Base-by-base conservation (phyloP, 179 eudicot species). In the Beta lomatogona region DNA sequence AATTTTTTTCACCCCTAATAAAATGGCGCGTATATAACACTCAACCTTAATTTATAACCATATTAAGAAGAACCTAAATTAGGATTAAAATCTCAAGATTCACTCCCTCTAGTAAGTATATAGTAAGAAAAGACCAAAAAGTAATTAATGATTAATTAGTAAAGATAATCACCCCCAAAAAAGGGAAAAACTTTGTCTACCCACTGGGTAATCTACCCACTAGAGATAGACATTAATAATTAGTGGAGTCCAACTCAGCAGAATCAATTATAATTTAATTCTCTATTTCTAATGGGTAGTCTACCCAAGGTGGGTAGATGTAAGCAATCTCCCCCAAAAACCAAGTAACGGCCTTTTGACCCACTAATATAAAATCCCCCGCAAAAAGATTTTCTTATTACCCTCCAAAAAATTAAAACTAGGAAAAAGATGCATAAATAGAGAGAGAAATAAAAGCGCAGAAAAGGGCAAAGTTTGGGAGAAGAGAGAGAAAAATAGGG, bases 271-370 rank as follows among this genome's bases (percentile, higher is more conserved):
- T 25, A 25, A 25, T 25, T 25, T 25, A 25, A 25, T 25, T 25
- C 28, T 25, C 28, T 25, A 25, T 25, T 25, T 25, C 28, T 25
- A 25, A 25, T 25, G 28, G 28, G 28, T 25, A 25, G 28, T 25
- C 28, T 25, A 25, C 28, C 28, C 28, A 25, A n/a, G n/a, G 28
- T 25, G 28, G 28, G 28, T 25, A 25, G 28, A 25, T 25, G 28
- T 25, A 25, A 25, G 28, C 28, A 25, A 25, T 25, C 28, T 25
- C 4, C 10, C 14, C 55, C 48, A 19, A 31, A 76, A 14, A 21
- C 64, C 71, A 80, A 80, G 74, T 77, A 84, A 80, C 86, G 86
- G 78, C 78, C 78, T 52, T 84, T 84, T 76, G 83, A 75, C 86
- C 86, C 80, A 79, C 82, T 75, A 78, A 77, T 25, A 6, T 25